Percentiles rank a stretch among this genome's conserved stretches.
These are phyloP conservation scores for Curvularia spicifera DNA, from an alignment of 2,329 filamentous ascomycete species.

Conservation along the genomic window DNA sequence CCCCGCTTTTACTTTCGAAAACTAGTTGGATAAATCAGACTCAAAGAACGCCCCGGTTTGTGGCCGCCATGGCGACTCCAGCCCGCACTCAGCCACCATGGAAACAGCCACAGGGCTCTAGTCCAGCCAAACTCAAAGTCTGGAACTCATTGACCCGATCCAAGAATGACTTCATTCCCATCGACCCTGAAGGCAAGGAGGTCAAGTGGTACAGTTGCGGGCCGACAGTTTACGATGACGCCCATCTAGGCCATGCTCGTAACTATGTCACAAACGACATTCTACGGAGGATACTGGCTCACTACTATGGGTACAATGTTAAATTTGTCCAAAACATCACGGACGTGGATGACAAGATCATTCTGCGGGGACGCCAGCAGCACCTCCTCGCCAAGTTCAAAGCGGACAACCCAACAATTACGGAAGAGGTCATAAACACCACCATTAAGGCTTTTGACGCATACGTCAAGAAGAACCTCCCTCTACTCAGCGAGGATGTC, in stretches of 20 bases:
- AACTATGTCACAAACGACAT: slow-evolving; percentile 94
- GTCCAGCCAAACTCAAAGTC: slow-evolving; percentile 68
- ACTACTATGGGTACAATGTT: slow-evolving; percentile 84
- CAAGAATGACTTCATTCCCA: slow-evolving; percentile 76
- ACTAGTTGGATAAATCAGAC: slow-evolving; percentile 14
- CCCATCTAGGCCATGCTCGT: slow-evolving; percentile 81
- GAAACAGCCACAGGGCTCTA: slow-evolving; percentile 45
- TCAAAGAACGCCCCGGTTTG: slow-evolving; percentile 12
- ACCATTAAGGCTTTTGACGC: slow-evolving; percentile 60
- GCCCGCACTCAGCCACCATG: slow-evolving; percentile 49
- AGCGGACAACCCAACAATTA: slow-evolving; percentile 53
- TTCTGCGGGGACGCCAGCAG: slow-evolving; percentile 73
- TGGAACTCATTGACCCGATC: slow-evolving; percentile 80
- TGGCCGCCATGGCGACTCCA: slow-evolving; percentile 43
- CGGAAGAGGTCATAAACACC: slow-evolving; percentile 57
- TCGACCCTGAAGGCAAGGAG: slow-evolving; percentile 69
- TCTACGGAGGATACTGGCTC: slow-evolving; percentile 77
- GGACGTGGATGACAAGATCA: slow-evolving; percentile 64
- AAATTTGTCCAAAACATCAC: slow-evolving; percentile 95
- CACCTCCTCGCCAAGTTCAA: slow-evolving; percentile 77
- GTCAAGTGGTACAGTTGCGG: slow-evolving; percentile 90
- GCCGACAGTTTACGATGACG: slow-evolving; percentile 83
- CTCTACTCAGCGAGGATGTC: slow-evolving; percentile 55
- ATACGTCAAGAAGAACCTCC: slow-evolving; percentile 72
- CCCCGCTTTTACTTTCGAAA: slow-evolving; percentile 30